These are phyloP conservation scores for Panicum virgatum DNA, from an alignment of 202 grass and related monocot genomes.

Conservation along the genomic window DNA sequence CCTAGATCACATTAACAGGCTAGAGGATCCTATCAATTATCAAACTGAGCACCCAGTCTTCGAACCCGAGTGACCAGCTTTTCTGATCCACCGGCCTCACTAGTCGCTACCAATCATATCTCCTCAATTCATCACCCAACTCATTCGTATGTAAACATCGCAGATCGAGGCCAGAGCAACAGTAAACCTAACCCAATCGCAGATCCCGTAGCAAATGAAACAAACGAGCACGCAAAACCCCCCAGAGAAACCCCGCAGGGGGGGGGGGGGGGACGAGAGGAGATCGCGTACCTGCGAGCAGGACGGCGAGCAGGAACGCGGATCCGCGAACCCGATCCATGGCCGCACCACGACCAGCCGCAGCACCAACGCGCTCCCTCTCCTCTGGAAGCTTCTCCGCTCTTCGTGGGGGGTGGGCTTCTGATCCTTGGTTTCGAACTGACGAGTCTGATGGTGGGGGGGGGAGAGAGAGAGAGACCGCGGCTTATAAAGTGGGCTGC, in stretches of 20 bases:
- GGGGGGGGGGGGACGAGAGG: not conserved
- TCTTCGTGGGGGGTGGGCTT: not conserved
- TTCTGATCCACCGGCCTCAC: not conserved
- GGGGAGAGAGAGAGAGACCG: not conserved
- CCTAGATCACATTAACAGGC: not conserved
- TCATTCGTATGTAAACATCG: not conserved
- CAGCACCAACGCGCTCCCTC: not conserved
- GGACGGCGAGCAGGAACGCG: slow-evolving; percentile 53
- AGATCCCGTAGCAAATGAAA: not conserved
- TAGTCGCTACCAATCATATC: not conserved
- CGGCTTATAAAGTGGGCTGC: slow-evolving; percentile 26
- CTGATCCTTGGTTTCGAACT: not conserved
- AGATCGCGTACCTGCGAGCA: slow-evolving; percentile 61
- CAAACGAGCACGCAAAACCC: not conserved
- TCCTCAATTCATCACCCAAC: not conserved
- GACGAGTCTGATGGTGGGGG: not conserved
- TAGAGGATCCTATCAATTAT: too few relatives aligned
- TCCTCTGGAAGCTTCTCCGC: not conserved
- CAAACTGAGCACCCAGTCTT: not conserved
- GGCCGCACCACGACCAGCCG: not conserved
- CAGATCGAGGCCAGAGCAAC: not conserved
- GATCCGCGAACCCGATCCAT: slow-evolving; percentile 65
- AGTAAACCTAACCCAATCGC: not conserved
- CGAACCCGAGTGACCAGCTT: not conserved
- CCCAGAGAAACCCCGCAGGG: not conserved